Conservation (phyloP, 208 protist genomes). For the Leishmania martiniquensis region DNA sequence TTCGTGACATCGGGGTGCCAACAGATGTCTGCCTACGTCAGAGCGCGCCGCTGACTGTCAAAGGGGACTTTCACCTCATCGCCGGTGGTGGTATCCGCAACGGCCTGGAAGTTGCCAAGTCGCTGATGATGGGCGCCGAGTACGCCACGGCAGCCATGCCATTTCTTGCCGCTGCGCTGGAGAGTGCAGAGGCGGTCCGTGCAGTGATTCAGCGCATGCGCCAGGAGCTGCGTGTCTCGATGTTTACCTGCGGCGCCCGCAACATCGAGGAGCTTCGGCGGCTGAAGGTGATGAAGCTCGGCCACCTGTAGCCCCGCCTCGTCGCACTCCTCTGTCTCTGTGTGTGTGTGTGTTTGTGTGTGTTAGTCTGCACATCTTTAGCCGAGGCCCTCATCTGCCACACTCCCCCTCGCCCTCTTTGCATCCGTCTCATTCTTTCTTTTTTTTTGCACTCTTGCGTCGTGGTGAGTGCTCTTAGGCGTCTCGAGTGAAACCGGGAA, state of each 20-base stretch:
- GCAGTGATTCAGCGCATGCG: constrained; percentile 78
- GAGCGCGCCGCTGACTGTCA: constrained; percentile 47
- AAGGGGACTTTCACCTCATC: constrained; percentile 75
- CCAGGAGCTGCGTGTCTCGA: constrained; percentile 77
- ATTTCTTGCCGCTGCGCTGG: constrained; percentile 83
- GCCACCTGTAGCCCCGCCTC: constrained; percentile 41
- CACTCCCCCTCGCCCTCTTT: neutral
- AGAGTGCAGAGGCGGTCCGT: constrained; percentile 72
- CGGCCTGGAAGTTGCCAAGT: constrained; percentile 89
- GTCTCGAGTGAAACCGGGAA: neutral
- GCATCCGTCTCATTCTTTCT: neutral
- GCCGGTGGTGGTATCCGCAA: constrained; percentile 89
- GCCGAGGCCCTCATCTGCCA: neutral
- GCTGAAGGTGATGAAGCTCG: constrained; percentile 49
- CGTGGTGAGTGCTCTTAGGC: neutral
- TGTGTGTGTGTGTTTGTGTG: neutral
- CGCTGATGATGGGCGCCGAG: constrained; percentile 85
- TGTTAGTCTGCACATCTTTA: neutral
- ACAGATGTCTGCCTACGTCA: constrained; percentile 84
- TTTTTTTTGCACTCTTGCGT: neutral
- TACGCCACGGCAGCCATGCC: constrained; percentile 86
- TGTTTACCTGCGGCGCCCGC: constrained; percentile 89
- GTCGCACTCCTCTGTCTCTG: neutral
- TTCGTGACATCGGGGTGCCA: constrained; percentile 85
- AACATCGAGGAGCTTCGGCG: constrained; percentile 72